A percentile compares a stretch with the other conserved stretches of the same genome.
Conservation (phyloP, 2,329 filamentous ascomycete genomes). For the Fusarium bulbicola region DNA sequence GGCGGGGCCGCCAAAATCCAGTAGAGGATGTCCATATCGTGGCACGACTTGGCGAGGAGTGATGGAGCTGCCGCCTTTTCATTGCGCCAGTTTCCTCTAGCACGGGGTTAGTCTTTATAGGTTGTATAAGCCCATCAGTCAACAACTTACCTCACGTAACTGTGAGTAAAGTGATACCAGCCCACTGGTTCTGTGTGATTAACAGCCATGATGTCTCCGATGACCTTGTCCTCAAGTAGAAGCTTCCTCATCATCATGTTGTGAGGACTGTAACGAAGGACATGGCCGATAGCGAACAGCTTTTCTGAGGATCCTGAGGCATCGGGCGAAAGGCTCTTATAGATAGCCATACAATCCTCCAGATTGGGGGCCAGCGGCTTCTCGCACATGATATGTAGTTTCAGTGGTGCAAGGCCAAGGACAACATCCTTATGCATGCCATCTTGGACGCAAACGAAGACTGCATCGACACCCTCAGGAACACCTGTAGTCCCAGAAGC, state of each 20-base stretch:
- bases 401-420: neutral
- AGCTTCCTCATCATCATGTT: neutral
- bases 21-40: neutral
- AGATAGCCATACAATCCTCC: neutral
- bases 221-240: neutral
- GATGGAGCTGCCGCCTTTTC: neutral
- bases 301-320: neutral
- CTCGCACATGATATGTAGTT: neutral
- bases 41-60: neutral
- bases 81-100: neutral
- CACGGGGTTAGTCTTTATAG: neutral
- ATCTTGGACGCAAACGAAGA: neutral
- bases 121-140: accelerated
- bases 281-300: neutral
- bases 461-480: neutral
- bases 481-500: neutral
- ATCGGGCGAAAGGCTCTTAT: neutral
- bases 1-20: neutral
- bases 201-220: neutral
- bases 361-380: neutral
- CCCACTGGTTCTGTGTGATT: neutral
- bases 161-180: neutral
- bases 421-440: neutral
- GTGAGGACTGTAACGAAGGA: neutral
- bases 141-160: neutral